Conservation (phyloP, 148 eudicot species). For the Cornus suecica region DNA sequence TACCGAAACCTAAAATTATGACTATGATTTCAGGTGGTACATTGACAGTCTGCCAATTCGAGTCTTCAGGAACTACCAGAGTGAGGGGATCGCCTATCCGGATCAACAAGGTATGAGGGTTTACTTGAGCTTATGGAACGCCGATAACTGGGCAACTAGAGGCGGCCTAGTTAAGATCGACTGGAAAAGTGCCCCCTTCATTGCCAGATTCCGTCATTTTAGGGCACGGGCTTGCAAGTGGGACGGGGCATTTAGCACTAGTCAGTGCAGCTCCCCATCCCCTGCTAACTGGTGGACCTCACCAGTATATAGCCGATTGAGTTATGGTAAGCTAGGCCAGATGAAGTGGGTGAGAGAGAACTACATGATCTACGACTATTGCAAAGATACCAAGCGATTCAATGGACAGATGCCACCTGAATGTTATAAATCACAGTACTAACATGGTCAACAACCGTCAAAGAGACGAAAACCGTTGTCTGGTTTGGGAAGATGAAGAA, state of each 20-base stretch:
- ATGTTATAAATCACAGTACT: conserved; percentile 46
- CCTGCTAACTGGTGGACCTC: conserved; percentile 45
- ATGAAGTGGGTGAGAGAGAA: conserved; percentile 46
- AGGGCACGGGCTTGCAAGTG: conserved; percentile 49
- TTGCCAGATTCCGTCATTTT: conserved; percentile 33
- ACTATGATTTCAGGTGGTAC: conserved; percentile 49
- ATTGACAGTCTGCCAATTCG: conserved; percentile 56
- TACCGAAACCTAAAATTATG: neutral
- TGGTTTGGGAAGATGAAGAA: neutral
- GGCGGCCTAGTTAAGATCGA: conserved; percentile 57
- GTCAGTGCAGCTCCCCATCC: conserved; percentile 31
- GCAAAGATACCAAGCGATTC: conserved; percentile 43
- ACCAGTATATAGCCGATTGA: conserved; percentile 19
- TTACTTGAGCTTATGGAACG: conserved; percentile 65
- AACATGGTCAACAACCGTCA: conserved; percentile 1
- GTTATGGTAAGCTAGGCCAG: conserved; percentile 24
- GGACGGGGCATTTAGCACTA: conserved; percentile 35
- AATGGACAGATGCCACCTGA: conserved; percentile 47
- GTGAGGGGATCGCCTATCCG: conserved; percentile 44
- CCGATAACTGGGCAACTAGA: conserved; percentile 73
- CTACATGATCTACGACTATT: conserved; percentile 61
- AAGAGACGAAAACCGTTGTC: neutral
- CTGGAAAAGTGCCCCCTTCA: conserved; percentile 56
- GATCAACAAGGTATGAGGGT: conserved; percentile 49
- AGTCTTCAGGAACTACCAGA: conserved; percentile 59